Evolutionary conservation across 202 grass and related monocot genomes (phyloP).

Genomic region (Dendrocalamus latiflorus): DNA sequence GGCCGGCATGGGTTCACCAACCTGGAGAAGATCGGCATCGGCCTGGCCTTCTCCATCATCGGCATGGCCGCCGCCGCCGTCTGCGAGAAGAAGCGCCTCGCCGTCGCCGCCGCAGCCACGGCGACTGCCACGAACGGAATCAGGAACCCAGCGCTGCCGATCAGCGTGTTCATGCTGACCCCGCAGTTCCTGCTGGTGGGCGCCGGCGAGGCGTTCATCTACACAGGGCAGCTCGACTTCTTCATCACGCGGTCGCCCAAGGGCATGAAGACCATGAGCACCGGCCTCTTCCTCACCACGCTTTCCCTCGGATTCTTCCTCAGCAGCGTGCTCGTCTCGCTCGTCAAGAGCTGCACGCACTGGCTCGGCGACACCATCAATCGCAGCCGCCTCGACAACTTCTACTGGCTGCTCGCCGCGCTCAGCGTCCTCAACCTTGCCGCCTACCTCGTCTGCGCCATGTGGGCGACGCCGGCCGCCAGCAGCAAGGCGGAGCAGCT

Average conservation of each 20-base stretch:
- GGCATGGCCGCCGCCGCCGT: conserved; percentile 66
- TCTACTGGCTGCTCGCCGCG: conserved; percentile 69
- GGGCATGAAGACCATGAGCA: conserved; percentile 99
- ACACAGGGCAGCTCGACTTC: conserved; percentile 93
- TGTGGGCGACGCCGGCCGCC: conserved; percentile 28
- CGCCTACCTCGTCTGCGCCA: conserved; percentile 54
- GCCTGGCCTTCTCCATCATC: conserved; percentile 52
- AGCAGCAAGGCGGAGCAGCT: conserved; percentile 9
- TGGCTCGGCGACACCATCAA: conserved; percentile 87
- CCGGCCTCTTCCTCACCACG: conserved; percentile 77
- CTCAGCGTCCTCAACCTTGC: conserved; percentile 61
- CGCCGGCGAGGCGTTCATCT: conserved; percentile 81
- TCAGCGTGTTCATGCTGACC: conserved; percentile 71
- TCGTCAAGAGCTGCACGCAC: conserved; percentile 44
- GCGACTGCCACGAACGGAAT: neutral
- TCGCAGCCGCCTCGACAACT: conserved; percentile 69
- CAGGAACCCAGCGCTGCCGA: conserved; percentile 33
- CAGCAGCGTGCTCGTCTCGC: conserved; percentile 76
- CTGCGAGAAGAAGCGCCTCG: conserved; percentile 52
- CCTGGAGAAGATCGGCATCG: conserved; percentile 72
- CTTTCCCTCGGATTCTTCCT: conserved; percentile 85
- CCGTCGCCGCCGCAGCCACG: conserved; percentile 7
- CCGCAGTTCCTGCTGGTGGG: conserved; percentile 90
- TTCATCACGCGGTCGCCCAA: conserved; percentile 92
- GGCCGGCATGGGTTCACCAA: conserved; percentile 56